Conservation (phyloP, 1,139 yeast genomes). For the Lodderomyces metapsilosis region DNA sequence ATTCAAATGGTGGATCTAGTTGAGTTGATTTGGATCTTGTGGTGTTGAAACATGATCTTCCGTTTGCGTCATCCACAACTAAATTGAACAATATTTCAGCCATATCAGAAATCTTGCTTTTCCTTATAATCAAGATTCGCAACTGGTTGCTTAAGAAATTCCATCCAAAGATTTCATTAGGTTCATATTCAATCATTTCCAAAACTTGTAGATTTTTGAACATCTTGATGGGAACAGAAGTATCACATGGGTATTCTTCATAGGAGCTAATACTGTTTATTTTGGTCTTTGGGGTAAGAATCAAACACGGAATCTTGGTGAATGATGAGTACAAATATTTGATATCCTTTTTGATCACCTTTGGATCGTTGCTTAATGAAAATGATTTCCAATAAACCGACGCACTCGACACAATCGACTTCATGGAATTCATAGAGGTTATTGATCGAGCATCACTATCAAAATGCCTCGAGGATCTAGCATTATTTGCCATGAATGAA, state of each 20-base stretch:
- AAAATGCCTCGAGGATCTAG: slow-evolving; percentile 41
- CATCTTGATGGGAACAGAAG: slow-evolving; percentile 60
- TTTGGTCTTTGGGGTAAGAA: slow-evolving; percentile 58
- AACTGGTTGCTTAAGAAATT: slow-evolving; percentile 53
- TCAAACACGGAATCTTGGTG: slow-evolving; percentile 62
- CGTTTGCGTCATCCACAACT: slow-evolving; percentile 55
- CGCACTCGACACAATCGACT: slow-evolving; percentile 51
- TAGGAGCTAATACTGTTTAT: slow-evolving; percentile 56
- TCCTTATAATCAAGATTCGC: slow-evolving; percentile 53
- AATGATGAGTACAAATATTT: slow-evolving; percentile 63
- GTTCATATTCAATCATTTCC: slow-evolving; percentile 59
- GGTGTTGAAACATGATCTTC: slow-evolving; percentile 39
- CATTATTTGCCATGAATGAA: slow-evolving; percentile 50
- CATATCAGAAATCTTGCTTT: slow-evolving; percentile 49
- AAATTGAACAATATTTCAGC: slow-evolving; percentile 50
- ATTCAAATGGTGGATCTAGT: slow-evolving; percentile 1
- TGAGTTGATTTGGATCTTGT: slow-evolving; percentile 8
- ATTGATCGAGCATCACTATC: slow-evolving; percentile 62
- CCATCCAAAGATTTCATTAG: slow-evolving; percentile 69
- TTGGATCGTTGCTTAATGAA: slow-evolving; percentile 42
- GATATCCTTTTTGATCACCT: slow-evolving; percentile 45
- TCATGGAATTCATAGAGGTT: slow-evolving; percentile 61
- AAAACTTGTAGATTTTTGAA: slow-evolving; percentile 63
- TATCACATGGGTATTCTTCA: slow-evolving; percentile 71
- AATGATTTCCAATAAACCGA: slow-evolving; percentile 44